phyloP scores from a whole-genome alignment of 2,329 filamentous ascomycete genomes.

The Pyrenophora tritici-repentis region DNA sequence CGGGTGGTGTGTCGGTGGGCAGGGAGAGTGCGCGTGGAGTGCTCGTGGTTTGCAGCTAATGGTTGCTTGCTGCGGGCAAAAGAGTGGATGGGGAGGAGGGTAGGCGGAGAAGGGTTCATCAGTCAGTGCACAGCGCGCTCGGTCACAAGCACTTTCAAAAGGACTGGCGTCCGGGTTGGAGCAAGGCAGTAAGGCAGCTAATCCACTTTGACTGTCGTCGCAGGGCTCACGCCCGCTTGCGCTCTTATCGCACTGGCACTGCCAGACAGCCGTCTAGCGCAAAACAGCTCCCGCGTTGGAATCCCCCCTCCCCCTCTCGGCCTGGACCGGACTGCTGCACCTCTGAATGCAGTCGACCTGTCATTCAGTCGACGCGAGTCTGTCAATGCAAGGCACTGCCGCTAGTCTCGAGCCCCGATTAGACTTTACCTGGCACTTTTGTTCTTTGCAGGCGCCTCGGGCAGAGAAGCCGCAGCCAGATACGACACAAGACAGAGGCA shows the following conservation, averaged over 20 bases:
- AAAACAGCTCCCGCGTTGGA: slow-evolving; percentile 18
- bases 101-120: slow-evolving; percentile 13
- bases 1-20: background rate
- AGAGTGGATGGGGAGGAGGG: slow-evolving; percentile 10
- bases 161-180: background rate
- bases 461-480: background rate
- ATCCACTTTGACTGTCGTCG: slow-evolving; percentile 25
- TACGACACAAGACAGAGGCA: slow-evolving; percentile 1
- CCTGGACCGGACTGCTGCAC: slow-evolving; percentile 13
- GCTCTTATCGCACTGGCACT: slow-evolving; percentile 33
- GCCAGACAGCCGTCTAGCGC: slow-evolving; percentile 22
- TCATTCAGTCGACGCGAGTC: slow-evolving; percentile 1
- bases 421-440: background rate
- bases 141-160: slow-evolving; percentile 16
- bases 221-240: slow-evolving; percentile 24
- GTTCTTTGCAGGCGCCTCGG: too few species aligned
- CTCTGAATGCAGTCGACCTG: background rate
- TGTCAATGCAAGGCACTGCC: slow-evolving; percentile 18
- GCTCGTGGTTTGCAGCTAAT: background rate
- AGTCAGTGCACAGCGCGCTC: background rate
- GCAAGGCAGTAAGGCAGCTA: slow-evolving; percentile 12
- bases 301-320: slow-evolving; percentile 7
- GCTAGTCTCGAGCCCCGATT: background rate
- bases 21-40: background rate
- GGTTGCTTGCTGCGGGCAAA: slow-evolving; percentile 10